phyloP scores from a whole-genome alignment of 352 stramenopile genomes.

The Pythium rhizo-oryzae region DNA sequence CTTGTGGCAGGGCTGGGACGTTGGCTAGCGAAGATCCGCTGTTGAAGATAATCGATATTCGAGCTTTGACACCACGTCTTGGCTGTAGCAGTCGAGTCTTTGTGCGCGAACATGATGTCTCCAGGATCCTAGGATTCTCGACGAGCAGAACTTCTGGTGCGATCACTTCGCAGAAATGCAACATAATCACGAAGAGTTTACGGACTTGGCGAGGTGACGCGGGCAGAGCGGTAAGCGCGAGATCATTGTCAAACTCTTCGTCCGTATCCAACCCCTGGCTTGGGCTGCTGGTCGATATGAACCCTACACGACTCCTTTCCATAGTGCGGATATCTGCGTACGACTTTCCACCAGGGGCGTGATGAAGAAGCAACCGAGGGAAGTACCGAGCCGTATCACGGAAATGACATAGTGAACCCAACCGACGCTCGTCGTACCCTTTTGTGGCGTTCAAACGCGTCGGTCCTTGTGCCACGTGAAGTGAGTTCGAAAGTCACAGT shows the following conservation, averaged over 20 bases:
- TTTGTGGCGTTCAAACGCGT: constrained; percentile 8
- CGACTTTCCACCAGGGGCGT: constrained; percentile 24
- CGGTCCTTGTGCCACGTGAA: constrained; percentile 3
- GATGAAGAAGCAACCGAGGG: constrained; percentile 24
- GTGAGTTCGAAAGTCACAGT: constrained; percentile 6
- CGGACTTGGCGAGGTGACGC: constrained; percentile 32
- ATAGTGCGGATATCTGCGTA: constrained; percentile 29
- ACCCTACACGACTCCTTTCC: constrained; percentile 5
- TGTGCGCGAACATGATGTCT: constrained; percentile 3
- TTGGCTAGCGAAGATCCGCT: too few relatives aligned
- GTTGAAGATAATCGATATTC: constrained; percentile 11
- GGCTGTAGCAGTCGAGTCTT: background rate
- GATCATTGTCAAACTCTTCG: constrained; percentile 23
- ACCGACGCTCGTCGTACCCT: constrained; percentile 14
- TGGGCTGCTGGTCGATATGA: constrained; percentile 27
- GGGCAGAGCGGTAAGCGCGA: constrained; percentile 14
- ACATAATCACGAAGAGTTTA: constrained; percentile 33
- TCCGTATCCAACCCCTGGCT: constrained; percentile 25
- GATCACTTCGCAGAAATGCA: constrained; percentile 22
- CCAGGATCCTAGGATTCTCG: constrained; percentile 14
- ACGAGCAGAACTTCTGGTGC: constrained; percentile 13
- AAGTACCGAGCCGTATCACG: constrained; percentile 29
- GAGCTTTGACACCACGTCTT: constrained; percentile 5
- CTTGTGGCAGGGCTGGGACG: constrained; percentile 11
- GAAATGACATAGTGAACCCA: constrained; percentile 22